Percentiles rank a stretch among this genome's conserved stretches.
These are phyloP conservation scores for Dictyostelium capitatum DNA, from an alignment of 78 protist species.

Conservation along the genomic window DNA sequence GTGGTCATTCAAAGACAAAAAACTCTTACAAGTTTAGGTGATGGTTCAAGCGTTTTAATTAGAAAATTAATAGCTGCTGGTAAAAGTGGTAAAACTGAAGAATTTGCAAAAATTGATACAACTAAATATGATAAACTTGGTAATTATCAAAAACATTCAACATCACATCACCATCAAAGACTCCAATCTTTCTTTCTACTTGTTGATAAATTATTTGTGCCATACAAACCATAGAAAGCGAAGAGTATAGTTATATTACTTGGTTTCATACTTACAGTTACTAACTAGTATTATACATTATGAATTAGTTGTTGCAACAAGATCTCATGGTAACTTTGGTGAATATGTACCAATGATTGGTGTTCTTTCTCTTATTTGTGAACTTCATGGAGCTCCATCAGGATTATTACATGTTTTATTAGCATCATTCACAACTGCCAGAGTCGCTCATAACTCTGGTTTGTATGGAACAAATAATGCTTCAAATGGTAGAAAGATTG, in stretches of 20 bases:
- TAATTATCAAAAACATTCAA: not conserved
- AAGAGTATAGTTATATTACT: no score
- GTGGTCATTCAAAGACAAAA: slow-evolving; percentile 1
- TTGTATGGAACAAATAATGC: not conserved
- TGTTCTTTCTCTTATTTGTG: slow-evolving; percentile 3
- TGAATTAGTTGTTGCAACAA: not conserved
- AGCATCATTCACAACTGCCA: not conserved
- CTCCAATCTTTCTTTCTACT: no score
- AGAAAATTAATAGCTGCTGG: not conserved
- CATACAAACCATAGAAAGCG: no score
- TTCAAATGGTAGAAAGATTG: slow-evolving; percentile 10
- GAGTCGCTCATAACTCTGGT: slow-evolving; percentile 14
- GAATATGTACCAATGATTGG: slow-evolving; percentile 40
- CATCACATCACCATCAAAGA: no score
- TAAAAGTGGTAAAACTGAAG: not conserved
- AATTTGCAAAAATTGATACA: not conserved
- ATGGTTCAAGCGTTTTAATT: slow-evolving; percentile 24
- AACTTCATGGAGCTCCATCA: slow-evolving; percentile 43
- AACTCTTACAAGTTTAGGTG: slow-evolving; percentile 5
- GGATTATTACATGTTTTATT: not conserved
- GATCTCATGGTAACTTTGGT: slow-evolving; percentile 63
- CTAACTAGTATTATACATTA: no score
- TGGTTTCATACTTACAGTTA: no score
- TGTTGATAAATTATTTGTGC: no score
- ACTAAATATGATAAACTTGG: not conserved